Base-by-base conservation (phyloP, 2,329 filamentous ascomycete genomes). In the Daldinia sp. region DNA sequence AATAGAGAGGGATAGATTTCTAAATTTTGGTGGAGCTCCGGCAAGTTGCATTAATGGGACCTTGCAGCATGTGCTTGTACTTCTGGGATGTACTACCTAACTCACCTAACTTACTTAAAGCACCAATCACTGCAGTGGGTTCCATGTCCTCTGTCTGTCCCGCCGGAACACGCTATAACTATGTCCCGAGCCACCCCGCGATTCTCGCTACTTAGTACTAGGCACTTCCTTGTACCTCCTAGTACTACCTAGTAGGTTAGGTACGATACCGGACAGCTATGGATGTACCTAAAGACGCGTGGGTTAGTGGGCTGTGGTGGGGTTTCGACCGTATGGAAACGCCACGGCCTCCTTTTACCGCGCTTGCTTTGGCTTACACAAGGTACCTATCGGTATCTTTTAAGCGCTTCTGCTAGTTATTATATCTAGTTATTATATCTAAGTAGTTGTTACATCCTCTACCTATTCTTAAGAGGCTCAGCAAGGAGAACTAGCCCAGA, bases 1-100 rank as follows among this genome's bases (percentile, higher is more conserved):
- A n/a, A n/a, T n/a, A n/a, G n/a, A n/a, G n/a, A n/a, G n/a, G n/a
- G 67, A 71, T 3, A 72, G 70, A 0, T 72, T 76, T 29, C 43
- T 68, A 54, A 63, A 67, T 60, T 57, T 62, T 43, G 30, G 50
- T 47, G 59, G 55, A 39, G 61, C 54, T 29, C 11, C 21, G 45
- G 15, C 25, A 13, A 47, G 23, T 17, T 29, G 23, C 41, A 27
- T 15, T 11, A 27, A 51, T 51, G 48, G 29, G 48, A 50, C 19
- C 30, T 50, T 50, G 48, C 30, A 34, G 19, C 21, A 37, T 34
- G 25, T 7, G 19, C 19, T 21, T 21, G 34, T 50, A 54, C 35
- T 21, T 34, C 39, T 11, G n/a, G n/a, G n/a, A n/a, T n/a, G 51
- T 48, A 52, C 29, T 25, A 25, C 19, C 19, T 41, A 23, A 15